These are phyloP conservation scores for Gossypium gossypioides DNA, from an alignment of 441 rosid genomes.

Conservation along the genomic window DNA sequence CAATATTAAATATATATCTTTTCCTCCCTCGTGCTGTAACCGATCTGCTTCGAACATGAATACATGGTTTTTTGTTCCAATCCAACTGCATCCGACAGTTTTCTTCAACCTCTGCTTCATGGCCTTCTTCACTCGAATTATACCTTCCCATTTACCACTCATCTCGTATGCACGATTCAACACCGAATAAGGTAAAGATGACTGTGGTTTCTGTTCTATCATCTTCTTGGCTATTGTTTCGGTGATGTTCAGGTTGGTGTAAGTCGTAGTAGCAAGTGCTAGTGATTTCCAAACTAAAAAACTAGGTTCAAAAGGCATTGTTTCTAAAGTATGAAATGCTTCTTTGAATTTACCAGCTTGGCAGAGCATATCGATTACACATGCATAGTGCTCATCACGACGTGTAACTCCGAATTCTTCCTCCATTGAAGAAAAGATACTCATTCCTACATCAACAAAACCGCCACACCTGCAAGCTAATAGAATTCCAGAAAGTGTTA, in stretches of 20 bases:
- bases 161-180: conserved; percentile 42
- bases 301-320: conserved; percentile 41
- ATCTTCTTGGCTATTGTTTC: conserved; percentile 40
- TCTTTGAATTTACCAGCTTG: conserved; percentile 36
- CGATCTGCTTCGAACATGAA: conserved; percentile 34
- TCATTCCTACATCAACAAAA: conserved; percentile 37
- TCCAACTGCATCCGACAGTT: conserved; percentile 45
- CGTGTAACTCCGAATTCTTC: conserved; percentile 31
- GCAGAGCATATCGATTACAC: conserved; percentile 42
- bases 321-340: conserved; percentile 28
- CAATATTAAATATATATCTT: conserved; percentile 28
- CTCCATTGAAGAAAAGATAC: conserved; percentile 47
- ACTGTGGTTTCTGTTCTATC: conserved; percentile 32
- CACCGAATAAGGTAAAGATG: conserved; percentile 36
- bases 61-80: conserved; percentile 33
- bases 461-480: conserved; percentile 52
- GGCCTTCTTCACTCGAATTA: conserved; percentile 37
- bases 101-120: conserved; percentile 31
- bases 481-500: conserved; percentile 45
- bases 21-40: conserved; percentile 44
- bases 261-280: conserved; percentile 24
- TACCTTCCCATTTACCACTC: conserved; percentile 54
- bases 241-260: conserved; percentile 29
- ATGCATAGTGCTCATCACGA: conserved; percentile 42
- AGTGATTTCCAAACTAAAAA: conserved; percentile 37